Percentiles rank a stretch among this genome's conserved stretches.
These are phyloP conservation scores for Kodamaea arcana DNA, from an alignment of 1,139 yeast genomes.

Conservation along the genomic window DNA sequence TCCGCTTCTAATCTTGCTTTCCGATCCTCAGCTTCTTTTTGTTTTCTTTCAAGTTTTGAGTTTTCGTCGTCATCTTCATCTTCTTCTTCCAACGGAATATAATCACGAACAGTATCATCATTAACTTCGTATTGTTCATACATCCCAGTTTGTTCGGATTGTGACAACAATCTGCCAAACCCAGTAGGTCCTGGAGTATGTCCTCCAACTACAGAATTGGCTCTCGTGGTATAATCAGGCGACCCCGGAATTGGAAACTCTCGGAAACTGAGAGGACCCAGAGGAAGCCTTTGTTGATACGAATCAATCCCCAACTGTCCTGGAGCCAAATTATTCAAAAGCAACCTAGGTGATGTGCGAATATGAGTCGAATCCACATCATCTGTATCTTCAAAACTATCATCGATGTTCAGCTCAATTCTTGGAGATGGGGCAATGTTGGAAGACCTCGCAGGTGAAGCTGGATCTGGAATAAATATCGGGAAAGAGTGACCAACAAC, in stretches of 20 bases:
- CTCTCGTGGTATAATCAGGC: constrained; percentile 44
- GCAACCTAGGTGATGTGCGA: constrained; percentile 1
- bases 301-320: constrained; percentile 25
- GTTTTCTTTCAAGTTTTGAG: constrained; percentile 12
- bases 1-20: constrained; percentile 14
- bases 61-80: constrained; percentile 27
- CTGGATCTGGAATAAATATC: constrained; percentile 1
- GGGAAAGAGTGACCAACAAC: neutral
- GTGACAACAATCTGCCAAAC: constrained; percentile 32
- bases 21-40: constrained; percentile 14
- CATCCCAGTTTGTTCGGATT: constrained; percentile 44
- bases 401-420: constrained; percentile 12
- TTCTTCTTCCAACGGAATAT: constrained; percentile 42
- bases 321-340: constrained; percentile 5
- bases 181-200: constrained; percentile 15
- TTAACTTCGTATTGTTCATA: constrained; percentile 47
- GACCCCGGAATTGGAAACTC: constrained; percentile 48
- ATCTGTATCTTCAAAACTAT: constrained; percentile 13
- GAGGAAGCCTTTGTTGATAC: constrained; percentile 19
- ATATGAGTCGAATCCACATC: constrained; percentile 5
- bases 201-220: constrained; percentile 43
- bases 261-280: constrained; percentile 31
- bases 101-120: constrained; percentile 46
- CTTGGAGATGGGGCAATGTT: constrained; percentile 1
- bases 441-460: constrained; percentile 4